Evolutionary conservation across 1,284 basidiomycete species (phyloP).

Genomic region (Sparassis latifolia): DNA sequence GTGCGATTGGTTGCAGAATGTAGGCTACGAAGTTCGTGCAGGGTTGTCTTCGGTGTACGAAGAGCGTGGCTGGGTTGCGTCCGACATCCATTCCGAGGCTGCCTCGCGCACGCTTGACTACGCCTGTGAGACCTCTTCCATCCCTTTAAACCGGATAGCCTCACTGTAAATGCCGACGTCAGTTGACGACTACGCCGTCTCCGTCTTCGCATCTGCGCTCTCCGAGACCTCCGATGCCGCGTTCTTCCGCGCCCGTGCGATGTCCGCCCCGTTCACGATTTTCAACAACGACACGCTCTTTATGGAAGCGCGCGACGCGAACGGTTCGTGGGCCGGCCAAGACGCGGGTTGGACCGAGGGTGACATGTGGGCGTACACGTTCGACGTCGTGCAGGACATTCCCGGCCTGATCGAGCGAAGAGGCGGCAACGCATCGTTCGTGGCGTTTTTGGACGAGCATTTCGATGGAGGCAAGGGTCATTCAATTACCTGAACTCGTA

Average conservation of each 20-base stretch:
- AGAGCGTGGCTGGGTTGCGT: conserved; percentile 70
- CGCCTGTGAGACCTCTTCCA: conserved; percentile 42
- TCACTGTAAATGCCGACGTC: background rate
- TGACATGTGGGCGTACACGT: conserved; percentile 80
- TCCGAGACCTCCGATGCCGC: conserved; percentile 43
- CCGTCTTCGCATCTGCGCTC: conserved; percentile 51
- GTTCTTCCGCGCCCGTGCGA: conserved; percentile 50
- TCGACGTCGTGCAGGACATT: conserved; percentile 72
- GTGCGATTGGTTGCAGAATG: conserved; percentile 38
- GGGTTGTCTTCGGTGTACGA: conserved; percentile 67
- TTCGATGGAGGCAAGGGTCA: conserved; percentile 52
- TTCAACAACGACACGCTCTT: conserved; percentile 72
- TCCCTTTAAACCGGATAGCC: background rate
- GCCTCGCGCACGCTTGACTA: conserved; percentile 76
- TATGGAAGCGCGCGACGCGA: conserved; percentile 71
- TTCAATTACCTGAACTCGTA: background rate
- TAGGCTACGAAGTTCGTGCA: conserved; percentile 78
- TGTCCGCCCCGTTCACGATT: conserved; percentile 53
- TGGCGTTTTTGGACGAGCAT: conserved; percentile 68
- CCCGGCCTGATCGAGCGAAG: conserved; percentile 55
- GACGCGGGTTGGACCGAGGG: conserved; percentile 77
- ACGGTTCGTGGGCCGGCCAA: conserved; percentile 68
- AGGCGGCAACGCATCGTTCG: conserved; percentile 61
- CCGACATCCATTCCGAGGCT: conserved; percentile 75
- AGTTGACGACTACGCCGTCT: conserved; percentile 79